phyloP scores from a whole-genome alignment of 345 rosid genomes.

The Corchorus olitorius region DNA sequence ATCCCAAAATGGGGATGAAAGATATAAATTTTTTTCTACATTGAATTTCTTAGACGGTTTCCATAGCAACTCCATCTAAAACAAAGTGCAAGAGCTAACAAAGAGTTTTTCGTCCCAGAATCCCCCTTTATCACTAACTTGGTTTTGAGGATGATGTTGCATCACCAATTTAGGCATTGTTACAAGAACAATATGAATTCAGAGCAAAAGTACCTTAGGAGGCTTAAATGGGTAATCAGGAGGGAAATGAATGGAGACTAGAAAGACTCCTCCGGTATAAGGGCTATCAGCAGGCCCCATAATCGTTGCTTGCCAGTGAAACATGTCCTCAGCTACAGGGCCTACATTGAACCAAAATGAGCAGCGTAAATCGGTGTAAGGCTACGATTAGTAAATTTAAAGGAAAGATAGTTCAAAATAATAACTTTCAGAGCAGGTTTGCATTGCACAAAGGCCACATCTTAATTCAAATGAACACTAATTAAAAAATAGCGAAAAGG shows the following conservation, averaged over 20 bases:
- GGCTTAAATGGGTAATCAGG: conserved; percentile 49
- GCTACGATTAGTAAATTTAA: not conserved
- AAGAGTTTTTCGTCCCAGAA: not conserved
- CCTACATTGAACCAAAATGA: conserved; percentile 21
- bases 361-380: not conserved
- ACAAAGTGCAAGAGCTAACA: not conserved
- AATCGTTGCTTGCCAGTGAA: conserved; percentile 49
- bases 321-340: conserved; percentile 50
- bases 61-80: not conserved
- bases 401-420: not conserved
- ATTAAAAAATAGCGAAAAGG: not conserved
- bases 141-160: not conserved
- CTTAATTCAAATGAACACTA: not conserved
- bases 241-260: conserved; percentile 46
- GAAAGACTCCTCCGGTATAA: conserved; percentile 40
- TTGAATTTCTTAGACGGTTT: not conserved
- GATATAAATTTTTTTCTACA: not conserved
- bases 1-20: not conserved
- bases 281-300: conserved; percentile 53
- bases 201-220: conserved; percentile 31
- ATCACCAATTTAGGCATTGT: not conserved
- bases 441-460: not conserved
- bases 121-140: not conserved
- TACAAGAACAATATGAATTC: not conserved
- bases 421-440: not conserved